Evolutionary conservation across 805 yeast species (phyloP), one percentile per base, ranked within the genome.

Genomic region (Suhomyces vadensis): DNA sequence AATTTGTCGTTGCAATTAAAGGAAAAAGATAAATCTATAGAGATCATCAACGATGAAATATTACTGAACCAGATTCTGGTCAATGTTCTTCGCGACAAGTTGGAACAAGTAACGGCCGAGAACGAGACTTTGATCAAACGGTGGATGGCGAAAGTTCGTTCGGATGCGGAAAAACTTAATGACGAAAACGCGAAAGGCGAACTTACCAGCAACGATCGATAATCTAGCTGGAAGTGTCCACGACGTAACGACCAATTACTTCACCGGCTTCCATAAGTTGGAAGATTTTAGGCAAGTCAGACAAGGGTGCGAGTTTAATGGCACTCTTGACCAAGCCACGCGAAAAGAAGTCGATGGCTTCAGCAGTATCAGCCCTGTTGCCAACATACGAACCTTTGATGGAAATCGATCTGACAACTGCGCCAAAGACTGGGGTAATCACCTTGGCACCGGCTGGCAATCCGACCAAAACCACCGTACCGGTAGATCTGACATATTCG

Each of bases 1-100:
- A 52, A 52, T 24, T 46, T 69, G 38, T 51, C 50, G 6, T 46
- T 57, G 31, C 72, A 67, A 37, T 48, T 71, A 4, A 49, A 50
- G n/a, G 75, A 70, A 48, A 82, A 81, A 60, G 74, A 81, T 41
- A 75, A 75, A 51, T 74, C 82, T 4, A 73, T 82, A 14, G 86
- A 80, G 47, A 65, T 74, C 24, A 60, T 83, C 35, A 83, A 83
- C 47, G 91, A 87, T 55, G 94, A 87, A 54, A 67, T 83, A 22
- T 67, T 87, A 47, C 77, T 79, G 41, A 54, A 67, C 25, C 78
- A 76, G 53, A 81, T 87, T 31, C 90, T 84, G 55, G 67, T 69
- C 26, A 78, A 77, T 46, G 71, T 80, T 21, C 53, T 77, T 42
- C 61, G 53, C 13, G 64, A 61, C 2, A 55, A 67, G 64, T 61